Evolutionary conservation across 352 stramenopile genomes (phyloP).

Genomic region (Pythium periplocum): DNA sequence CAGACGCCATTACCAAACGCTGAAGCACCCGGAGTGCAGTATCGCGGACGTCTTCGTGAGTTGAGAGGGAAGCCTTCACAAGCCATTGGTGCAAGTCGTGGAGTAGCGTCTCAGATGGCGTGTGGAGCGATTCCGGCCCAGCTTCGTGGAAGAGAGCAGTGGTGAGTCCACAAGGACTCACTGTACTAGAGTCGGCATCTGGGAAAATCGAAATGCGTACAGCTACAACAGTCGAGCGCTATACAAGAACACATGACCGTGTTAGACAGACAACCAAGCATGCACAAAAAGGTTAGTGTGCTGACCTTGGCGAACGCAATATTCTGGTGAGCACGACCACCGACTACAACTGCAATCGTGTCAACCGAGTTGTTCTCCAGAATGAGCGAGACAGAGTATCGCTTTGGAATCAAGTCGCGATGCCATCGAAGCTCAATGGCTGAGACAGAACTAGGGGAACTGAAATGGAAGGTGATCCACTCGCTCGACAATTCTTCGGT

Average conservation of each 20-base stretch:
- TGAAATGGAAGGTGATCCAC: conserved; percentile 23
- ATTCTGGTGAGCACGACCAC: conserved; percentile 8
- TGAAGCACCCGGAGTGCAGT: conserved; percentile 56
- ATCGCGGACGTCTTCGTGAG: conserved; percentile 41
- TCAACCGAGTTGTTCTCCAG: conserved; percentile 14
- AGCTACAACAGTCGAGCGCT: background rate
- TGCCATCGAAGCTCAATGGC: conserved; percentile 16
- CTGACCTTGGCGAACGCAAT: conserved; percentile 19
- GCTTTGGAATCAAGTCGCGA: conserved; percentile 2
- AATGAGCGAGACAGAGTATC: conserved; percentile 13
- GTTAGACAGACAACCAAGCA: background rate
- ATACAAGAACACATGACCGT: background rate
- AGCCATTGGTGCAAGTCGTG: conserved; percentile 69
- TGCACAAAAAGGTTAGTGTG: background rate
- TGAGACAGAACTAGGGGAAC: conserved; percentile 7
- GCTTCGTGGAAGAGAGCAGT: conserved; percentile 50
- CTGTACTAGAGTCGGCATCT: background rate
- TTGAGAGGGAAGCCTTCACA: conserved; percentile 46
- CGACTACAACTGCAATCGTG: conserved; percentile 16
- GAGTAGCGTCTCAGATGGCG: conserved; percentile 41
- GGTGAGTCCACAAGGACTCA: background rate
- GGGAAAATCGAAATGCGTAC: background rate
- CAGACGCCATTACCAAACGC: conserved; percentile 60
- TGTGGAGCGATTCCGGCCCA: conserved; percentile 35
- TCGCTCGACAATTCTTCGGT: conserved; percentile 1